Base-by-base conservation (phyloP, 768 basidiomycete genomes). In the Lactarius psammicola region DNA sequence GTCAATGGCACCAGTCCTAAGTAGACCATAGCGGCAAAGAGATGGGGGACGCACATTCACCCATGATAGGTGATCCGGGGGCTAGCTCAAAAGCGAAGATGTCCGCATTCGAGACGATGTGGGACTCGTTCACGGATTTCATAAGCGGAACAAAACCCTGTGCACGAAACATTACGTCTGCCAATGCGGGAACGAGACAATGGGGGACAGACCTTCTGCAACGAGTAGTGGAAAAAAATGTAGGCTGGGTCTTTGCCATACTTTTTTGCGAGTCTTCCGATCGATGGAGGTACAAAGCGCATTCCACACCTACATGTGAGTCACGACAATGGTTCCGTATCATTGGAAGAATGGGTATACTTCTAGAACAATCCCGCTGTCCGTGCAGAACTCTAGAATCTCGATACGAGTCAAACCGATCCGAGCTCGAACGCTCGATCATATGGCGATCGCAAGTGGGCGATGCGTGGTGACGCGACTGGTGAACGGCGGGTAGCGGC, bases 191-290 rank as follows among this genome's bases (percentile, higher is more conserved):
- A 33, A 44, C 28, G 36, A 40, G 23, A 33, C 15, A 53, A 42
- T 23, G 56, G 31, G 28, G 28, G 15, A 42, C 74, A 40, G 67
- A 86, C 90, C 79, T 89, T 88, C 74, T 94, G 89, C n/a, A 94
- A 75, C 13, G 85, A 87, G 74, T 86, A 92, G n/a, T 90, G 80
- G 33, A 92, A 77, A 44, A 90, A 77, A 56, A 92, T 77, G 69
- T 84, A 82, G 71, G 86, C 80, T n/a, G 82, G 77, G 55, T 78
- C 72, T 71, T 85, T 90, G 44, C 74, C 71, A 72, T 89, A 85
- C 73, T 84, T 86, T 49, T 79, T 70, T 7, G 82, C 81, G 42
- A 85, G 76, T 36, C 72, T 72, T 30, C 74, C 73, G 68, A 91
- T 77, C 11, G 75, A 74, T 23, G 85, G 82, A 75, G 88, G 84